A percentile compares a stretch with the other conserved stretches of the same genome.
These are phyloP conservation scores for Penicillium pulvis DNA, from an alignment of 495 filamentous ascomycete species.

Conservation along the genomic window DNA sequence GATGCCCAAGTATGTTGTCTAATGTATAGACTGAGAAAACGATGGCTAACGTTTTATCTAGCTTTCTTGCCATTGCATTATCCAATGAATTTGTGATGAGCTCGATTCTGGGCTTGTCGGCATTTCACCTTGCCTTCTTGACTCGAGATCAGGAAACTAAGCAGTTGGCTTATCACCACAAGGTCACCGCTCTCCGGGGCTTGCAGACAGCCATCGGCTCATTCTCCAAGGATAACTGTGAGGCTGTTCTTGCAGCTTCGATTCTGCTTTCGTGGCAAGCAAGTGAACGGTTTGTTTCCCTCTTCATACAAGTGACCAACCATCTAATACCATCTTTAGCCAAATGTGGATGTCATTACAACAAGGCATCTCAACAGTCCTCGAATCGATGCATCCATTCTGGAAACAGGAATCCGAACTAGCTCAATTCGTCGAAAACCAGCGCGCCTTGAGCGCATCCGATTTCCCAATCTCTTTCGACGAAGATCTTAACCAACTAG, in stretches of 20 bases:
- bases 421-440: constrained; percentile 76
- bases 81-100: constrained; percentile 90
- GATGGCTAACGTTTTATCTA: constrained; percentile 34
- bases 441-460: constrained; percentile 52
- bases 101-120: constrained; percentile 85
- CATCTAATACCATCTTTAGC: constrained; percentile 55
- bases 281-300: constrained; percentile 80
- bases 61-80: constrained; percentile 81
- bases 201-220: constrained; percentile 81
- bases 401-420: constrained; percentile 92
- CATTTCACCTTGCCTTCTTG: constrained; percentile 85
- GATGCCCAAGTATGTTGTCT: constrained; percentile 79
- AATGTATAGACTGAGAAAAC: neutral
- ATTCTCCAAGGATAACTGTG: constrained; percentile 85
- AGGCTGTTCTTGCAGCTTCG: constrained; percentile 90
- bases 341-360: constrained; percentile 88
- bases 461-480: constrained; percentile 54
- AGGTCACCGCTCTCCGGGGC: constrained; percentile 80
- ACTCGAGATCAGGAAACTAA: constrained; percentile 79
- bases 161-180: constrained; percentile 84
- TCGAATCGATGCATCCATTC: constrained; percentile 80
- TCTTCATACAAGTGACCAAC: constrained; percentile 3
- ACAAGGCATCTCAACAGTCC: constrained; percentile 86
- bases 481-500: constrained; percentile 68
- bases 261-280: constrained; percentile 95